A percentile compares a stretch with the other conserved stretches of the same genome.
These are phyloP conservation scores for Trichosporon inkin DNA, from an alignment of 1,284 basidiomycete genomes.

Conservation along the genomic window DNA sequence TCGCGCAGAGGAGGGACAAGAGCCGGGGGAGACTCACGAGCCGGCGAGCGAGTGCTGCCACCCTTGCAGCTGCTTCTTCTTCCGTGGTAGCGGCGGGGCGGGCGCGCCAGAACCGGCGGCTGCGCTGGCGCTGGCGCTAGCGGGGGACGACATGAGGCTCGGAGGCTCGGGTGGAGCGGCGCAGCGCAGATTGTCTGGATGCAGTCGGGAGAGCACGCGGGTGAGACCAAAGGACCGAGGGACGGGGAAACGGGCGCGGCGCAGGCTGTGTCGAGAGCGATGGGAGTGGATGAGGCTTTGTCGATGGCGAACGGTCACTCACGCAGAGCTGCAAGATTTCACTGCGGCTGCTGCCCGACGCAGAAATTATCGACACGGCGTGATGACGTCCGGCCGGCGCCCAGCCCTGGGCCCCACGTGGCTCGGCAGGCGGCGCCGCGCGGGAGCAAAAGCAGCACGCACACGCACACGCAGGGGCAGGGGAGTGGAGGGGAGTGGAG, in stretches of 20 bases:
- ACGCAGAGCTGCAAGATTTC: neutral
- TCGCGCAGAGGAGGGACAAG: too few species aligned
- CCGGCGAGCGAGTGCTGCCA: conserved; percentile 81
- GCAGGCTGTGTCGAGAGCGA: too few species aligned
- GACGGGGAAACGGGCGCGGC: too few species aligned
- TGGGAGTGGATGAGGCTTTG: neutral
- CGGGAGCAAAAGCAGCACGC: conserved; percentile 5
- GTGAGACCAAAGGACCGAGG: too few species aligned
- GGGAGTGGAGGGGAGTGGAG: conserved; percentile 10
- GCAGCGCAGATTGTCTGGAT: too few species aligned
- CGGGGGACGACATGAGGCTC: neutral
- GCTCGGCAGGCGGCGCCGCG: neutral
- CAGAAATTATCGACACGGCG: conserved; percentile 4
- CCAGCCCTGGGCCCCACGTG: neutral
- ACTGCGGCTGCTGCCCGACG: conserved; percentile 4
- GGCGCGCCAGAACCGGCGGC: neutral
- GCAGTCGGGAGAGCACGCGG: too few species aligned
- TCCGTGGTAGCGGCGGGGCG: conserved; percentile 6
- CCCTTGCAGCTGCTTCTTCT: conserved; percentile 60
- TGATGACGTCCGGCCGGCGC: neutral
- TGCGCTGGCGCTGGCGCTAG: conserved; percentile 6
- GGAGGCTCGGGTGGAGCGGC: too few species aligned
- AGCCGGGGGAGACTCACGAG: conserved; percentile 71
- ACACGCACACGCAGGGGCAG: neutral
- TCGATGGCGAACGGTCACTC: neutral